A percentile compares a stretch with the other conserved stretches of the same genome.
Conservation (phyloP, 768 basidiomycete genomes). For the Leccinum variicolor region DNA sequence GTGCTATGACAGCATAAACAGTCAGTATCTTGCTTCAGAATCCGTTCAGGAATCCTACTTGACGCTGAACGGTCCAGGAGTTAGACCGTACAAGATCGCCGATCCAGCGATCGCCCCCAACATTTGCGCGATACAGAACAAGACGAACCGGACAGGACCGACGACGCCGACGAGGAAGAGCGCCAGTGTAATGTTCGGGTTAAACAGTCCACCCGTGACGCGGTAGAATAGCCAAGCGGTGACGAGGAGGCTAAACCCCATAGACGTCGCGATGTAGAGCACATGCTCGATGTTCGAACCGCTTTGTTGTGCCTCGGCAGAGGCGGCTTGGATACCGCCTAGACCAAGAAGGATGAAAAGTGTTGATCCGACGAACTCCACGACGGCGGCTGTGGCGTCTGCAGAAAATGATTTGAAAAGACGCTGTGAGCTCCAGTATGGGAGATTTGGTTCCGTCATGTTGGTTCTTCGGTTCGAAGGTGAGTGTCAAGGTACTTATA, state of each 20-base stretch:
- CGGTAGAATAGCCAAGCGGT: constrained; percentile 69
- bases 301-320: constrained; percentile 32
- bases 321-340: constrained; percentile 60
- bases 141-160: constrained; percentile 50
- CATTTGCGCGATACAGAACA: constrained; percentile 62
- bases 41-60: constrained; percentile 38
- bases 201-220: constrained; percentile 62
- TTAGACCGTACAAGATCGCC: constrained; percentile 51
- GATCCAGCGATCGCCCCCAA: constrained; percentile 58
- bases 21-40: neutral
- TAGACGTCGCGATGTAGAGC: constrained; percentile 55
- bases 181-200: constrained; percentile 59
- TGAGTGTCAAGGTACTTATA: neutral
- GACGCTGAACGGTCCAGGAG: constrained; percentile 51
- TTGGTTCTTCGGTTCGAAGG: neutral
- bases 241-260: constrained; percentile 60
- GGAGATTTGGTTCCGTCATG: constrained; percentile 10
- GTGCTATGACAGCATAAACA: constrained; percentile 38
- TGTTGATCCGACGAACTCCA: constrained; percentile 59
- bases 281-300: constrained; percentile 39
- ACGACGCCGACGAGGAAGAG: constrained; percentile 56
- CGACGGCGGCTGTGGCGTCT: constrained; percentile 47
- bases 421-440: constrained; percentile 23
- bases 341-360: constrained; percentile 65
- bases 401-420: constrained; percentile 30